Evolutionary conservation across 129 eudicot genomes (phyloP).

Genomic region (Flaveria bidentis): DNA sequence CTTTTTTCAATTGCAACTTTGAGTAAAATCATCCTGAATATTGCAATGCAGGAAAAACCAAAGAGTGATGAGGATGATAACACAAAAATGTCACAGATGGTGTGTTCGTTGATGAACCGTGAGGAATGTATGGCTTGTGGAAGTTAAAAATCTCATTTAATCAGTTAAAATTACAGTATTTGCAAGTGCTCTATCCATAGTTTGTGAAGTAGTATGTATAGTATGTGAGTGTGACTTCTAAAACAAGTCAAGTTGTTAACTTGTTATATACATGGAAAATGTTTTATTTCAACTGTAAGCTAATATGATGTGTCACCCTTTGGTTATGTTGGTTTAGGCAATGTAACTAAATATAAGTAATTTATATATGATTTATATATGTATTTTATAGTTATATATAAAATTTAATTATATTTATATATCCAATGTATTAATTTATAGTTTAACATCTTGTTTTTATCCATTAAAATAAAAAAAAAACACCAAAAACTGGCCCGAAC

Average conservation of each 20-base stretch:
- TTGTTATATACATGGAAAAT: not conserved
- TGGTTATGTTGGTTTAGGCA: too few species aligned
- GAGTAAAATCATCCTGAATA: not conserved
- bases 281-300: not conserved
- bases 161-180: not conserved
- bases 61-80: conserved; percentile 54
- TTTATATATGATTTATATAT: too few species aligned
- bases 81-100: conserved; percentile 80
- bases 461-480: too few species aligned
- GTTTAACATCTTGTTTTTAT: too few species aligned
- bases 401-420: too few species aligned
- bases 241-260: not conserved
- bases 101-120: conserved; percentile 79
- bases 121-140: conserved; percentile 93
- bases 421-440: too few species aligned
- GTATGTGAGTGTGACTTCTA: not conserved
- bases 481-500: too few species aligned
- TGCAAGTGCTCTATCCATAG: not conserved
- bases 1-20: not conserved
- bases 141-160: conserved; percentile 30
- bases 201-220: conserved; percentile 28
- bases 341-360: too few species aligned
- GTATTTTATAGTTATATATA: too few species aligned
- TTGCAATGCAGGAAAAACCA: conserved; percentile 54
- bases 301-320: too few species aligned